Conservation (phyloP, 495 filamentous ascomycete genomes). For the Chaetomium fimeti region DNA sequence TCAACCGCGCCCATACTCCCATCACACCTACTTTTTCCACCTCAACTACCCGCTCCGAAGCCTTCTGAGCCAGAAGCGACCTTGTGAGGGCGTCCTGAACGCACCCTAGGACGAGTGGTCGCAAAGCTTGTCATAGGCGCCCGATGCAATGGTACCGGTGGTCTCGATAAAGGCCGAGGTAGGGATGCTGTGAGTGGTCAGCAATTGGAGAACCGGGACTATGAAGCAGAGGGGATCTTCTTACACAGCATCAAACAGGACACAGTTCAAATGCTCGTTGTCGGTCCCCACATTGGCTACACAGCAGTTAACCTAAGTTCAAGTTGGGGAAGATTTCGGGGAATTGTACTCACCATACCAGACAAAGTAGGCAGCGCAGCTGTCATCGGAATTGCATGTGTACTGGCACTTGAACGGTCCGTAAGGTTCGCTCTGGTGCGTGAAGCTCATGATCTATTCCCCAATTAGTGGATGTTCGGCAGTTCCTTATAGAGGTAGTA, state of each 20-base stretch:
- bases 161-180: conserved; percentile 24
- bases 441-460: conserved; percentile 26
- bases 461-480: not conserved
- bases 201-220: not conserved
- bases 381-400: conserved; percentile 33
- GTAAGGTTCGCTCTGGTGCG: conserved; percentile 25
- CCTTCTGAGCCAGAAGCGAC: not conserved
- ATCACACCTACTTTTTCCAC: not conserved
- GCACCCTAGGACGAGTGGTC: not conserved
- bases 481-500: not conserved
- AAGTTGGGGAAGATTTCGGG: not conserved
- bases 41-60: not conserved
- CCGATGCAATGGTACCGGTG: conserved; percentile 24
- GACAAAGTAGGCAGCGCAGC: conserved; percentile 36
- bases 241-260: conserved; percentile 40
- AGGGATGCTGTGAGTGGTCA: conserved; percentile 25
- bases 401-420: conserved; percentile 42
- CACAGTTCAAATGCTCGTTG: conserved; percentile 32
- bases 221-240: not conserved
- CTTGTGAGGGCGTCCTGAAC: not conserved
- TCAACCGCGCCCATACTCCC: too few species aligned
- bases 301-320: not conserved
- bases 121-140: conserved; percentile 34
- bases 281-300: conserved; percentile 23
- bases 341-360: conserved; percentile 32